These are phyloP conservation scores for Eucalyptus shirleyi DNA, from an alignment of 345 rosid genomes.

Conservation along the genomic window DNA sequence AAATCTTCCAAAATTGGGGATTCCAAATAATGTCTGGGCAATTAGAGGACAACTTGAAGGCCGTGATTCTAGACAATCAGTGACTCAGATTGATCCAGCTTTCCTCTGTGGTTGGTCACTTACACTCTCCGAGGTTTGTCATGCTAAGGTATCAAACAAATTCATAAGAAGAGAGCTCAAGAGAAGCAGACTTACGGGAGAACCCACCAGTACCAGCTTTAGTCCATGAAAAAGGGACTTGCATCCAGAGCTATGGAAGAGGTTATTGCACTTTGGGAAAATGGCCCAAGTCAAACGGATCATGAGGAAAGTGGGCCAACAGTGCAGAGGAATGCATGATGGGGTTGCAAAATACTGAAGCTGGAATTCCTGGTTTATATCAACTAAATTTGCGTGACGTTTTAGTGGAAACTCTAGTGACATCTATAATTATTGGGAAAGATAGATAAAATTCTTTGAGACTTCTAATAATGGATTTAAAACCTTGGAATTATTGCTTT, in stretches of 20 bases:
- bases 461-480: no score
- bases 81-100: not conserved
- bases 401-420: no score
- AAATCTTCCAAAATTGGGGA: not conserved
- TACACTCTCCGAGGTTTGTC: not conserved
- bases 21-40: no score
- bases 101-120: not conserved
- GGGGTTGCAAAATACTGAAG: no score
- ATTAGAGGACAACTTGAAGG: not conserved
- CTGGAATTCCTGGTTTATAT: no score
- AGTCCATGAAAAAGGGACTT: no score
- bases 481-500: no score
- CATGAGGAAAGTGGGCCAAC: not conserved
- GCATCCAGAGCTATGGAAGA: not conserved
- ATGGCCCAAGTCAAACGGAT: not conserved
- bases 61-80: not conserved
- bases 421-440: not conserved
- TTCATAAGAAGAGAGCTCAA: not conserved
- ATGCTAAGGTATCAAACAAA: not conserved
- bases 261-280: not conserved
- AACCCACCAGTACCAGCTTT: no score
- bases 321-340: no score
- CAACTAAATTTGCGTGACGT: accelerated
- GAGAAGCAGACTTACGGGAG: no score
- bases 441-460: no score